Evolutionary conservation across 169 alveolate species (phyloP).

Genomic region (Plasmodium ovale): DNA sequence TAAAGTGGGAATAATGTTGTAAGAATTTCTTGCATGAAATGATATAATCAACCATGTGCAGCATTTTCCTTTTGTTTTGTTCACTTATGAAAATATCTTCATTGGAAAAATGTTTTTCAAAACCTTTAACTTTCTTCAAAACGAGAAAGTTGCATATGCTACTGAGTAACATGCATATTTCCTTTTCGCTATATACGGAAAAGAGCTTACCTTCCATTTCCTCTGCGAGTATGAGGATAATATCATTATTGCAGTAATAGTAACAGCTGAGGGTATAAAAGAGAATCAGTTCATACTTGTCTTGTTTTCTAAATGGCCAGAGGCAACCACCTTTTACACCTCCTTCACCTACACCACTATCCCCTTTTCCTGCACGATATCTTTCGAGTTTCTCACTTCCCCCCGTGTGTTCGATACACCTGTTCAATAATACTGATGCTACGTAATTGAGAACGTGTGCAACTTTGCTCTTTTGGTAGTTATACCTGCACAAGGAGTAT

Average conservation of each 20-base stretch:
- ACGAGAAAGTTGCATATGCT: conserved; percentile 12
- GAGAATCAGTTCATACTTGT: conserved; percentile 24
- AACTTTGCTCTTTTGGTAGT: conserved; percentile 12
- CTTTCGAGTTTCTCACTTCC: not conserved
- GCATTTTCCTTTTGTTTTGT: conserved; percentile 1
- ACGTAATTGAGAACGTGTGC: conserved; percentile 7
- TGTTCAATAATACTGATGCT: not conserved
- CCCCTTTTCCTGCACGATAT: not conserved
- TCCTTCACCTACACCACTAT: not conserved
- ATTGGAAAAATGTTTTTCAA: conserved; percentile 7
- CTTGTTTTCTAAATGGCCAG: not conserved
- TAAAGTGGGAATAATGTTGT: conserved; percentile 23
- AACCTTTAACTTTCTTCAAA: conserved; percentile 14
- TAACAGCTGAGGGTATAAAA: conserved; percentile 36
- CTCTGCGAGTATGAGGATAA: not conserved
- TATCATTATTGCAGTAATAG: conserved; percentile 24
- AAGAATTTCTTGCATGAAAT: not conserved
- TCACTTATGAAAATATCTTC: conserved; percentile 33
- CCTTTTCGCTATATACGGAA: conserved; percentile 26
- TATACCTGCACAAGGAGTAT: conserved; percentile 24
- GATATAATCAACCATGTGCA: not conserved
- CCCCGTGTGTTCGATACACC: not conserved
- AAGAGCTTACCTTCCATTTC: conserved; percentile 14
- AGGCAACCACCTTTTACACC: not conserved
- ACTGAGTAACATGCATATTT: conserved; percentile 37